phyloP scores from a whole-genome alignment of 495 filamentous ascomycete genomes.

The Penicillium soppii region DNA sequence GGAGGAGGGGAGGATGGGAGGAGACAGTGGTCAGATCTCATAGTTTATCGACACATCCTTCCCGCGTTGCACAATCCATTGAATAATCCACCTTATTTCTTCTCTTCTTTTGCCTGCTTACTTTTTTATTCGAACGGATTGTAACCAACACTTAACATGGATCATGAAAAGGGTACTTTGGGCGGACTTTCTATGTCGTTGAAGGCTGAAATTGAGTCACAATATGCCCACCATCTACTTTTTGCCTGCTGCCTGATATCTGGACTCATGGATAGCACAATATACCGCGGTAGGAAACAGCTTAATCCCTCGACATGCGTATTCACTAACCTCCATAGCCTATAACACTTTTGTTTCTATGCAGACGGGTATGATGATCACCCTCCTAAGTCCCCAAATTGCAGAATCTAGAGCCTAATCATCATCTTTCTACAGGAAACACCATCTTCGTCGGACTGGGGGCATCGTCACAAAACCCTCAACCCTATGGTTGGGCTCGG shows the following conservation, averaged over 20 bases:
- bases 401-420: background rate
- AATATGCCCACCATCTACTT: slow-evolving; percentile 41
- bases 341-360: slow-evolving; percentile 57
- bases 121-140: background rate
- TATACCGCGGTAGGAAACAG: slow-evolving; percentile 39
- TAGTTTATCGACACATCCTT: background rate
- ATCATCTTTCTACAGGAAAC: slow-evolving; percentile 38
- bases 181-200: slow-evolving; percentile 20
- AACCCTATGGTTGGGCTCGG: slow-evolving; percentile 57
- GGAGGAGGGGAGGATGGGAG: background rate
- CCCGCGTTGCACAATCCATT: background rate
- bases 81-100: background rate
- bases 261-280: slow-evolving; percentile 51
- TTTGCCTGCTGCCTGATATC: slow-evolving; percentile 50
- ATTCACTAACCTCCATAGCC: slow-evolving; percentile 25
- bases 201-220: slow-evolving; percentile 32
- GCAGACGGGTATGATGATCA: slow-evolving; percentile 45
- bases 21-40: background rate
- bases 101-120: background rate
- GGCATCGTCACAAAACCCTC: slow-evolving; percentile 48
- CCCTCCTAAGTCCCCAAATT: background rate
- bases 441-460: slow-evolving; percentile 64
- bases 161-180: slow-evolving; percentile 4
- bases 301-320: too few relatives aligned
- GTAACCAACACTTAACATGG: background rate